Conservation (phyloP, 176 grass and related monocot species). For the Pharus latifolius region DNA sequence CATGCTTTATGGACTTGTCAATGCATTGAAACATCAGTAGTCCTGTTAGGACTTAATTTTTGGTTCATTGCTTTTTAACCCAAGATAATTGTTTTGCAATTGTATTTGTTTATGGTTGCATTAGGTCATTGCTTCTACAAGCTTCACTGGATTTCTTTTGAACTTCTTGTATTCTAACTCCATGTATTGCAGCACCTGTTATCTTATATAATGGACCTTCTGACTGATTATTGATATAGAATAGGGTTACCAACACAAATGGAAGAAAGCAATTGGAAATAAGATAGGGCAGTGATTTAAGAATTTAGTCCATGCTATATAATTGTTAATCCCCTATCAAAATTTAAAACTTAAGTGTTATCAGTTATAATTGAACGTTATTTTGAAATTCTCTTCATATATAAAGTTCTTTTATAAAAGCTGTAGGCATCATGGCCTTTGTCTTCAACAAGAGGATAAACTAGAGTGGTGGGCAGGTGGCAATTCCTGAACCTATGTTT, state of each 20-base stretch:
- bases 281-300: too few relatives aligned
- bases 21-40: neutral
- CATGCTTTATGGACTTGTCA: neutral
- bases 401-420: neutral
- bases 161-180: neutral
- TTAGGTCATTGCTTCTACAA: neutral
- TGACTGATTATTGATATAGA: too few relatives aligned
- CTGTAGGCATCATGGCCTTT: neutral
- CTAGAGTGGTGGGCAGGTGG: too few relatives aligned
- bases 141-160: neutral
- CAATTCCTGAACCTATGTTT: neutral
- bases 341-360: neutral
- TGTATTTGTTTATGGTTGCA: neutral
- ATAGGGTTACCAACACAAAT: too few relatives aligned
- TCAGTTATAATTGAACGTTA: neutral
- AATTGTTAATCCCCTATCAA: neutral
- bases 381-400: neutral
- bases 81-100: neutral
- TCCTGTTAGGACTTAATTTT: neutral
- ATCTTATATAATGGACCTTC: too few relatives aligned
- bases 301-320: conserved; percentile 6
- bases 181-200: neutral
- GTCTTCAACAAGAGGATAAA: neutral
- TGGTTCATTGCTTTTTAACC: neutral
- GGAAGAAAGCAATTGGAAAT: too few relatives aligned